phyloP scores from a whole-genome alignment of 2,329 filamentous ascomycete genomes.

The Cadophora luteo-olivacea region DNA sequence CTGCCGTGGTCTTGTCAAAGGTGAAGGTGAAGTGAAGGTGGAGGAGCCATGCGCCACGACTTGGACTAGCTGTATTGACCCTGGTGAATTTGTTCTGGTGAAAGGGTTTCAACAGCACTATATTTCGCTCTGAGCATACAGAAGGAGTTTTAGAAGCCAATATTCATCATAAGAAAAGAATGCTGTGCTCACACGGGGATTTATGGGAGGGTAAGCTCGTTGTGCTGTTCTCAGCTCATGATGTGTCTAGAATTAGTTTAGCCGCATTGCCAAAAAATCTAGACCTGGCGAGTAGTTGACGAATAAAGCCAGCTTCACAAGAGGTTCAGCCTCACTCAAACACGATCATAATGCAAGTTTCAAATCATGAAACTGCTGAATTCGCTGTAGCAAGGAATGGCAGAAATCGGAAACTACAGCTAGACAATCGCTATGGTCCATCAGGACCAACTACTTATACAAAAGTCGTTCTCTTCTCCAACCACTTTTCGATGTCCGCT shows the following conservation, averaged over 20 bases:
- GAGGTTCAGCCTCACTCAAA: neutral
- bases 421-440: neutral
- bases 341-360: neutral
- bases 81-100: neutral
- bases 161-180: neutral
- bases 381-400: neutral
- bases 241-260: slow-evolving; percentile 26
- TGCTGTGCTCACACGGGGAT: neutral
- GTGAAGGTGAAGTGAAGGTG: slow-evolving; percentile 9
- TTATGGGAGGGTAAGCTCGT: slow-evolving; percentile 11
- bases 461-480: slow-evolving; percentile 8
- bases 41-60: slow-evolving; percentile 12
- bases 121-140: neutral
- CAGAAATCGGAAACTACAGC: neutral
- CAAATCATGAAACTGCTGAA: neutral
- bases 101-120: neutral
- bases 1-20: slow-evolving; percentile 8
- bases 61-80: neutral
- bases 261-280: slow-evolving; percentile 12
- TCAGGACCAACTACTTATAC: neutral
- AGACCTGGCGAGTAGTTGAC: slow-evolving; percentile 1
- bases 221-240: slow-evolving; percentile 16
- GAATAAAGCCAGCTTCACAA: neutral
- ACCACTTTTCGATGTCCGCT: neutral
- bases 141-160: neutral